Percentiles rank a stretch among this genome's conserved stretches.
Conservation (phyloP, 179 eudicot genomes). For the Silene noctiflora region DNA sequence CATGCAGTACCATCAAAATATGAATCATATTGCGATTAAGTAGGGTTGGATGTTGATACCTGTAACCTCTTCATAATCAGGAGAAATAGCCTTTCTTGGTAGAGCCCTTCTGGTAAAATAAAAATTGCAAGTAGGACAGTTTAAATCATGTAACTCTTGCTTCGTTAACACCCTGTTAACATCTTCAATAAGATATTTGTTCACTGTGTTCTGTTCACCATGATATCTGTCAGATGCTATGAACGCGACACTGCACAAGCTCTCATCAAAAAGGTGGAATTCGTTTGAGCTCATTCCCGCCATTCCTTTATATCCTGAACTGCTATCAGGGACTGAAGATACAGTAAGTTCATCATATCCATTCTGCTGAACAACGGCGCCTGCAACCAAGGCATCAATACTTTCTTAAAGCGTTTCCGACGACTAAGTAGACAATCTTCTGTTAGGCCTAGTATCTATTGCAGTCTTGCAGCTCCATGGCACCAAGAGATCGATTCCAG, state of each 20-base stretch:
- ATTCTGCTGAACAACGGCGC: constrained; percentile 11
- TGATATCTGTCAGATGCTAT: constrained; percentile 12
- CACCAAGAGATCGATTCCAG: not conserved
- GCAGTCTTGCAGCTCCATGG: not conserved
- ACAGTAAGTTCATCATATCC: not conserved
- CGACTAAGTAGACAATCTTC: not conserved
- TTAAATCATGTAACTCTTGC: constrained; percentile 65
- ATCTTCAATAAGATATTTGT: constrained; percentile 25
- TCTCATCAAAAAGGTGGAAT: constrained; percentile 4
- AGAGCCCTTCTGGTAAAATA: constrained; percentile 75
- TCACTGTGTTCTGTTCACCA: constrained; percentile 1
- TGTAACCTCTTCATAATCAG: constrained; percentile 31
- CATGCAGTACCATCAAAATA: constrained; percentile 43
- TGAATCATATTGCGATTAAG: constrained; percentile 18
- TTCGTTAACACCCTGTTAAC: constrained; percentile 50
- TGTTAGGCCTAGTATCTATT: not conserved
- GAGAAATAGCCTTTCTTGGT: constrained; percentile 47
- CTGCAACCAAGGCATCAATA: constrained; percentile 20
- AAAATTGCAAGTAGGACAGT: constrained; percentile 77
- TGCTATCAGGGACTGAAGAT: constrained; percentile 4
- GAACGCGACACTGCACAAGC: not conserved
- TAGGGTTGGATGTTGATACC: constrained; percentile 18
- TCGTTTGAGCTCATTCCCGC: not conserved
- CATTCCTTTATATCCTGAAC: constrained; percentile 12
- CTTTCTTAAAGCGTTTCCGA: not conserved